These are phyloP conservation scores for Dictyostelium firmibasis DNA, from an alignment of 78 protist genomes.

Conservation along the genomic window DNA sequence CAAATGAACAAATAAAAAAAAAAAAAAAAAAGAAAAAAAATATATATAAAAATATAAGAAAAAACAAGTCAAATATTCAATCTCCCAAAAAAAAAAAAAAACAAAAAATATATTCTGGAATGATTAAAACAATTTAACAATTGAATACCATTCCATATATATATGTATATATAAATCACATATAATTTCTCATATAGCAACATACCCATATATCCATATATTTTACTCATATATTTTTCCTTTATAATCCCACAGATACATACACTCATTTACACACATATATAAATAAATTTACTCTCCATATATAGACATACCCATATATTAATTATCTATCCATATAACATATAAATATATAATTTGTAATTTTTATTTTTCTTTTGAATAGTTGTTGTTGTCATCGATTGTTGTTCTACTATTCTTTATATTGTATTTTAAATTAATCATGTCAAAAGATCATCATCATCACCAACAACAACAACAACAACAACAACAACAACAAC, in stretches of 20 bases:
- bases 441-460: conserved; percentile 1
- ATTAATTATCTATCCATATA: not conserved
- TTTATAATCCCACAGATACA: not conserved
- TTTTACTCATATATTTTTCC: not conserved
- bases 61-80: not conserved
- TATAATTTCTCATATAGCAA: not conserved
- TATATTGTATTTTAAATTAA: not conserved
- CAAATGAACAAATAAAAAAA: not conserved
- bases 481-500: too few relatives aligned
- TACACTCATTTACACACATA: not conserved
- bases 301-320: not conserved
- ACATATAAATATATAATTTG: too few relatives aligned
- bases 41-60: too few relatives aligned
- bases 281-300: not conserved
- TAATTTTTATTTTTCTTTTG: not conserved
- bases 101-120: not conserved
- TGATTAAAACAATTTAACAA: not conserved
- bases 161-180: not conserved
- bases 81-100: too few relatives aligned
- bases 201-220: not conserved
- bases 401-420: too few relatives aligned
- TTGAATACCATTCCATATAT: not conserved
- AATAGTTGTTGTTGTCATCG: not conserved
- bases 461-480: too few relatives aligned
- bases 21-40: not conserved